Evolutionary conservation across 2,329 filamentous ascomycete species (phyloP), one percentile per base, ranked within the genome.

Genomic region (Alternaria longipes): DNA sequence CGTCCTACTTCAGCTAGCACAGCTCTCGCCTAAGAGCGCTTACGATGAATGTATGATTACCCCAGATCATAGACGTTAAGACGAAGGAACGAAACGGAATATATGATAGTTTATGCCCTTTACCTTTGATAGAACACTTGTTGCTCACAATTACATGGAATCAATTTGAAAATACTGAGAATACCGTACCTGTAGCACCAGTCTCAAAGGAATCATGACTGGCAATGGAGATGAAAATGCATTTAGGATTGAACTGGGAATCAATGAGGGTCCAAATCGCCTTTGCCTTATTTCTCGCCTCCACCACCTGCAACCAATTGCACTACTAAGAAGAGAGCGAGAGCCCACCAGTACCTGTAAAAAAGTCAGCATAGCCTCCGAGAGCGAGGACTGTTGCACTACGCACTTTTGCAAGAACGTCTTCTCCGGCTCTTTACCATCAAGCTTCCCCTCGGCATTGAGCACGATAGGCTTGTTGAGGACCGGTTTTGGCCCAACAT

Each of bases 391-490:
- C 22, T 22, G 22, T 53, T 41, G 9, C 26, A 14, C 28, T 45
- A 77, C 81, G 67, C 66, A 84, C 82, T 85, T 85, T 67, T 84
- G 83, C 64, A 85, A 71, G 65, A 85, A 84, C 3, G 76, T 77
- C 78, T 84, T 84, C 71, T 85, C 81, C 8, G 77, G 77, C 70
- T 82, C 81, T 65, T 81, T 76, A 20, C 61, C 71, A 5, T 77
- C 80, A 51, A 88, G 81, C 64, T 80, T 82, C 0, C 88, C 87
- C 49, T 83, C 81, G 28, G 85, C 83, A 67, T 86, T 87, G 64
- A 86, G 78, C 54, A 85, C 78, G 52, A 86, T 83, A 1, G 86
- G 85, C 47, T 83, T 86, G 60, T 87, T 84, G 70, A 84, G 65
- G 5, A 76, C 70, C 9, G 82, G 81, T 63, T 78, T 76, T 1